Conservation (phyloP, 768 basidiomycete genomes). For the Rhizopogon salebrosus region DNA sequence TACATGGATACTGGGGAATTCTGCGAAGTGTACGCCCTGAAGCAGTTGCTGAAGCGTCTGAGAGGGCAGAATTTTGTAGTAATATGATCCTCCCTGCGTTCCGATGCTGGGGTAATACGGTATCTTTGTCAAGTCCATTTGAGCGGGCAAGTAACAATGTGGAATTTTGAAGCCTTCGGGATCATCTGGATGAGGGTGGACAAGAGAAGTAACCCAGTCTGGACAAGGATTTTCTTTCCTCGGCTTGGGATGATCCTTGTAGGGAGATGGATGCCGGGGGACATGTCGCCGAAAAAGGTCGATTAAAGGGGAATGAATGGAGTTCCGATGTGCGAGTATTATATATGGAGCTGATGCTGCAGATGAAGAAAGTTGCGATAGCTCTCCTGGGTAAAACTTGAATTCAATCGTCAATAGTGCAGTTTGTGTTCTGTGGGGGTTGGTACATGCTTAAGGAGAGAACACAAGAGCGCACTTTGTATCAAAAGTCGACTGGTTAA, state of each 20-base stretch:
- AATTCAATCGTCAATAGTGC: slow-evolving; percentile 72
- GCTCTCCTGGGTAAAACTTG: slow-evolving; percentile 54
- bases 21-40: slow-evolving; percentile 63
- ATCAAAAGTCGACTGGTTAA: slow-evolving; percentile 84
- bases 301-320: slow-evolving; percentile 42
- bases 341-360: slow-evolving; percentile 37
- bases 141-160: slow-evolving; percentile 55
- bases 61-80: slow-evolving; percentile 53
- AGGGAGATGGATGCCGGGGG: slow-evolving; percentile 10
- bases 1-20: slow-evolving; percentile 80
- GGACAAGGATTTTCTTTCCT: slow-evolving; percentile 45
- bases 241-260: slow-evolving; percentile 29
- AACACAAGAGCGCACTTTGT: slow-evolving; percentile 51
- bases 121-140: slow-evolving; percentile 19
- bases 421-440: slow-evolving; percentile 51
- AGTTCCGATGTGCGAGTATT: slow-evolving; percentile 63
- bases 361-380: slow-evolving; percentile 34
- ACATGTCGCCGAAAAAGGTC: slow-evolving; percentile 44
- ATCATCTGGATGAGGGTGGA: slow-evolving; percentile 49
- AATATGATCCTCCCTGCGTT: slow-evolving; percentile 18
- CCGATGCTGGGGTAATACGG: slow-evolving; percentile 2
- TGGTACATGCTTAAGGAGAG: slow-evolving; percentile 5
- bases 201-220: slow-evolving; percentile 51
- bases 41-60: slow-evolving; percentile 45
- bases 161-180: slow-evolving; percentile 52